A percentile compares a stretch with the other conserved stretches of the same genome.
Conservation (phyloP, 306 rosid species). For the Styphnolobium japonicum region DNA sequence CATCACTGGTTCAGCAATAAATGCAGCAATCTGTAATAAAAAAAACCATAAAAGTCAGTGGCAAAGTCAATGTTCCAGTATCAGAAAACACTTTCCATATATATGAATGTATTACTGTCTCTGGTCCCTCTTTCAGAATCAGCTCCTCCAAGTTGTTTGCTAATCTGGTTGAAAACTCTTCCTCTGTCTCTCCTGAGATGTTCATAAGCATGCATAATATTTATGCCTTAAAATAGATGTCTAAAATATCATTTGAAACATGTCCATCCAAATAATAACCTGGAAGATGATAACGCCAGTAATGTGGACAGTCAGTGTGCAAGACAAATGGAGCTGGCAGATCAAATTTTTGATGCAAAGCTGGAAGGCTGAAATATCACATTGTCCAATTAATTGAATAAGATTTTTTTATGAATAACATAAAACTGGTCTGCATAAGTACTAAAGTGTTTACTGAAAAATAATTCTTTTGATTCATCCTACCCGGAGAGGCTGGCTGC, state of each 20-base stretch:
- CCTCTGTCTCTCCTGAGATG: slow-evolving; percentile 89
- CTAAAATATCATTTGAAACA: neutral
- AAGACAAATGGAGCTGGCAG: slow-evolving; percentile 89
- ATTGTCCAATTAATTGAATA: slow-evolving; percentile 19
- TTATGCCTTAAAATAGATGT: neutral
- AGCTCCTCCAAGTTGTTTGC: slow-evolving; percentile 83
- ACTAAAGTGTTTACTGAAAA: neutral
- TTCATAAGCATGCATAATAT: slow-evolving; percentile 26
- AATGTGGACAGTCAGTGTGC: slow-evolving; percentile 97
- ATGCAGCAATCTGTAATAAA: slow-evolving; percentile 85
- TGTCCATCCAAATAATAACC: slow-evolving; percentile 48
- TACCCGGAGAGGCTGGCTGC: slow-evolving; percentile 98
- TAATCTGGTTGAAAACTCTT: slow-evolving; percentile 85
- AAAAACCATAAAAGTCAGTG: neutral
- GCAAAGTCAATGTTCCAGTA: neutral
- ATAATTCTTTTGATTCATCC: neutral
- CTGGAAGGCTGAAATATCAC: slow-evolving; percentile 67
- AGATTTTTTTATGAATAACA: neutral
- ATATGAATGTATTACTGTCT: slow-evolving; percentile 54
- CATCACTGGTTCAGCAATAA: slow-evolving; percentile 96
- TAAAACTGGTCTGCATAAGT: neutral
- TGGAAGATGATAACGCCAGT: slow-evolving; percentile 96
- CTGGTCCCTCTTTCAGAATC: slow-evolving; percentile 91
- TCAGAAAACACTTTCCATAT: slow-evolving; percentile 18
- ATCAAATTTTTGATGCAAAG: slow-evolving; percentile 90